A percentile compares a stretch with the other conserved stretches of the same genome.
Conservation (phyloP, 805 yeast species). For the Wickerhamomyces strasburgensis region DNA sequence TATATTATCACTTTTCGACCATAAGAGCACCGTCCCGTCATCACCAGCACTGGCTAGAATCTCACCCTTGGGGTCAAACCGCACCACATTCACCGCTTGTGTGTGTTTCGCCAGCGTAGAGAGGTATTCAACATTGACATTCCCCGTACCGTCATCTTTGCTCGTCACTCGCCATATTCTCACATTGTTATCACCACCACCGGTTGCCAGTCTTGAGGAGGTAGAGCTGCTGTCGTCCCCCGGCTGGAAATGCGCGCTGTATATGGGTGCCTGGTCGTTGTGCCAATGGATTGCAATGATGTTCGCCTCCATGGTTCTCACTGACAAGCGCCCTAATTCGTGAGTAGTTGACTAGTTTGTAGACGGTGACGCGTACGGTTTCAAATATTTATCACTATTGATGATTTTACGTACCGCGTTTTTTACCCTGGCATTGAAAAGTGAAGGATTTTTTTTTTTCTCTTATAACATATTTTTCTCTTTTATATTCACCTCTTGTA, state of each 20-base stretch:
- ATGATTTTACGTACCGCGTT: no score
- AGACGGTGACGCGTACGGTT: no score
- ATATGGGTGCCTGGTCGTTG: conserved; percentile 70
- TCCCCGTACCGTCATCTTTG: conserved; percentile 14
- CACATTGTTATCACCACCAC: conserved; percentile 93
- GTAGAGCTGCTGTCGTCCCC: conserved; percentile 11
- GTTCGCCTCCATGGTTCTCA: conserved; percentile 30
- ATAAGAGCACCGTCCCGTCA: conserved; percentile 82
- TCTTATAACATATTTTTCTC: no score
- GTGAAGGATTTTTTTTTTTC: no score
- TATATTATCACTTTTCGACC: conserved; percentile 58
- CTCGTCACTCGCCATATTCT: conserved; percentile 35
- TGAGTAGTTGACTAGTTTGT: no score
- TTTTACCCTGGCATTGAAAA: no score
- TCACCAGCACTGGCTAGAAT: conserved; percentile 89
- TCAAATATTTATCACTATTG: no score
- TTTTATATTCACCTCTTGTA: no score
- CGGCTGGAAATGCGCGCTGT: conserved; percentile 62
- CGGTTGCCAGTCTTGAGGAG: conserved; percentile 65
- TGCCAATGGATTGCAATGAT: conserved; percentile 69
- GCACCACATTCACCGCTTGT: conserved; percentile 88
- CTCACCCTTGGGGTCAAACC: conserved; percentile 70
- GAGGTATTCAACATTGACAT: conserved; percentile 53
- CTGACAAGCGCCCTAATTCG: no score
- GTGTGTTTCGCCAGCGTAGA: conserved; percentile 84